These are phyloP conservation scores for Saturnispora galanensis DNA, from an alignment of 805 yeast genomes.

Conservation along the genomic window DNA sequence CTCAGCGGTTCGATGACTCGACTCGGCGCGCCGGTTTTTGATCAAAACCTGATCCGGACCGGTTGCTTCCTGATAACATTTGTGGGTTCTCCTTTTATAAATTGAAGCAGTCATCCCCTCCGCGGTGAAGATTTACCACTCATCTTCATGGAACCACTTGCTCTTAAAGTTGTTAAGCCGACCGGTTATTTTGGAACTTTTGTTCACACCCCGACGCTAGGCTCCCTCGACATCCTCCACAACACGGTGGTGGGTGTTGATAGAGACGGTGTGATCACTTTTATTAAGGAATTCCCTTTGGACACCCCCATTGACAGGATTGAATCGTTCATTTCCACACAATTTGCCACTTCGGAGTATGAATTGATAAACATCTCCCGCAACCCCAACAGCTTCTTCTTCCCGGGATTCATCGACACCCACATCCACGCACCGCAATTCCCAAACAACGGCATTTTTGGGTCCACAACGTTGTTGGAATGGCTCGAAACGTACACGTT, in stretches of 20 bases:
- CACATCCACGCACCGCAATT: conserved; percentile 82
- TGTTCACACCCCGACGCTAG: conserved; percentile 59
- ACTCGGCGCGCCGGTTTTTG: too few relatives aligned
- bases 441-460: conserved; percentile 77
- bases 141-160: neutral
- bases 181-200: conserved; percentile 60
- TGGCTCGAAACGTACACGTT: conserved; percentile 88
- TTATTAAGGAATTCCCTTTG: conserved; percentile 16
- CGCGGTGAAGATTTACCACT: too few relatives aligned
- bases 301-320: conserved; percentile 11
- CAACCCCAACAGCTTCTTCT: conserved; percentile 45
- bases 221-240: conserved; percentile 44
- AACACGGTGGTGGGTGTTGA: conserved; percentile 58
- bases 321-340: neutral
- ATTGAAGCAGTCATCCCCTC: too few relatives aligned
- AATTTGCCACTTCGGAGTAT: conserved; percentile 18
- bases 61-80: too few relatives aligned
- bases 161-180: conserved; percentile 10
- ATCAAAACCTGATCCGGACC: too few relatives aligned
- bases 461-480: conserved; percentile 73
- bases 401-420: conserved; percentile 78
- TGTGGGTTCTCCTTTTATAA: too few relatives aligned
- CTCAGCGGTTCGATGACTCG: too few relatives aligned
- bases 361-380: conserved; percentile 27
- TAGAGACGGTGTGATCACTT: conserved; percentile 42